Base-by-base conservation (phyloP, 192 early-diverging fungal genomes). In the Diversispora epigaea region DNA sequence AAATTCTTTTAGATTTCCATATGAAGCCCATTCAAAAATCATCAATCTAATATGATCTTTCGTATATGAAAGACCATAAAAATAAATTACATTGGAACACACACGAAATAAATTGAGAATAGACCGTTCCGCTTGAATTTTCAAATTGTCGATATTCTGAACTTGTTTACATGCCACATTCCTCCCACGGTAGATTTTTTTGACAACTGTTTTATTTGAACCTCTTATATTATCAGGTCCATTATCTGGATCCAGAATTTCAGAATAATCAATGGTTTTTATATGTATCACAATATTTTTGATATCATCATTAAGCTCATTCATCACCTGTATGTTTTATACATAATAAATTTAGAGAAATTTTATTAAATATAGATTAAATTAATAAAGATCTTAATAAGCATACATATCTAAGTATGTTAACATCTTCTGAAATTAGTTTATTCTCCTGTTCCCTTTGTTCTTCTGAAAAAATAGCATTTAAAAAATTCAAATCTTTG, bases 21-120 rank as follows among this genome's bases (percentile, higher is more conserved):
- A 40, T 50, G 22, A 22, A 22, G 67, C 47, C 67, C 46, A 68
- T 3, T 50, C 46, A 68, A 68, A 68, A 17, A 68, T 21, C 47
- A 68, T 50, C 7, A 68, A 45, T 21, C 14, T 19, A 6, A 10
- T n/a, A 19, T 14, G 6, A 22, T 68, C 47, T 3, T 50, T 46
- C 0, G 12, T 39, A 9, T 2, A 32, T 32, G 67, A 68, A 68
- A 39, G 22, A n/a, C 67, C 67, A 52, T 68, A 50, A 39, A 68
- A 68, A 32, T 7, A 19, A 46, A 66, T 21, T n/a, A 66, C 15
- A 22, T 58, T 54, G 4, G 50, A 11, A 54, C 50, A 54, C 3
- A 0, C 14, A 17, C 50, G 4, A 14, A 54, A 54, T 54, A 17
- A 14, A 12, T 17, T 11, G 12, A 54, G 50, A 54, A 52, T 52